These are phyloP conservation scores for Cryptococcus floricola DNA, from an alignment of 1,284 basidiomycete genomes.

Conservation along the genomic window DNA sequence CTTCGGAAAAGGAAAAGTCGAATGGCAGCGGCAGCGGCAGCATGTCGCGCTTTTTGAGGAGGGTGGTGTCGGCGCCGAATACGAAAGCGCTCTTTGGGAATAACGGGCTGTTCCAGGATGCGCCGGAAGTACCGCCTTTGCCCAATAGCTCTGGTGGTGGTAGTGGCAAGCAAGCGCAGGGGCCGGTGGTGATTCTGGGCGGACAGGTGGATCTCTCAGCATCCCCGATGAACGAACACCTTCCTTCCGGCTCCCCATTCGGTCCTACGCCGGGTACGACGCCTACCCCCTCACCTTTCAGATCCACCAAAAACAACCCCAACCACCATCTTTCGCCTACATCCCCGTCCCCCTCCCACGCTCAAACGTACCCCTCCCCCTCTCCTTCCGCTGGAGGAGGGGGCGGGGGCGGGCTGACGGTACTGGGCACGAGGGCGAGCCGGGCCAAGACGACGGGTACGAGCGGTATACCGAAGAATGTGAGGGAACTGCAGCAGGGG, in stretches of 20 bases:
- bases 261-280: conserved; percentile 6
- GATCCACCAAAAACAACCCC: not conserved
- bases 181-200: conserved; percentile 14
- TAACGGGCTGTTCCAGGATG: conserved; percentile 19
- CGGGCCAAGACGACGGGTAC: conserved; percentile 19
- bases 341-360: not conserved
- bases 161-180: not conserved
- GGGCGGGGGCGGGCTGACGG: conserved; percentile 13
- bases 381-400: too few species aligned
- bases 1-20: not conserved
- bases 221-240: not conserved
- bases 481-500: conserved; percentile 20
- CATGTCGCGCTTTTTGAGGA: conserved; percentile 77
- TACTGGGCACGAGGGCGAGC: conserved; percentile 25
- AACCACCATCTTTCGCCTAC: not conserved
- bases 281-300: conserved; percentile 2
- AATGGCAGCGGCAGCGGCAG: conserved; percentile 14
- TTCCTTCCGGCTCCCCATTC: not conserved
- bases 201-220: conserved; percentile 5
- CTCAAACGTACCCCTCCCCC: too few species aligned
- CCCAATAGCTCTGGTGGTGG: conserved; percentile 10
- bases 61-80: conserved; percentile 94
- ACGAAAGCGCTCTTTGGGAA: conserved; percentile 78
- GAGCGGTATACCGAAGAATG: conserved; percentile 16
- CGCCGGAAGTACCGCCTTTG: conserved; percentile 35